Base-by-base conservation (phyloP, 2,329 filamentous ascomycete species). In the Monosporascus sp. region DNA sequence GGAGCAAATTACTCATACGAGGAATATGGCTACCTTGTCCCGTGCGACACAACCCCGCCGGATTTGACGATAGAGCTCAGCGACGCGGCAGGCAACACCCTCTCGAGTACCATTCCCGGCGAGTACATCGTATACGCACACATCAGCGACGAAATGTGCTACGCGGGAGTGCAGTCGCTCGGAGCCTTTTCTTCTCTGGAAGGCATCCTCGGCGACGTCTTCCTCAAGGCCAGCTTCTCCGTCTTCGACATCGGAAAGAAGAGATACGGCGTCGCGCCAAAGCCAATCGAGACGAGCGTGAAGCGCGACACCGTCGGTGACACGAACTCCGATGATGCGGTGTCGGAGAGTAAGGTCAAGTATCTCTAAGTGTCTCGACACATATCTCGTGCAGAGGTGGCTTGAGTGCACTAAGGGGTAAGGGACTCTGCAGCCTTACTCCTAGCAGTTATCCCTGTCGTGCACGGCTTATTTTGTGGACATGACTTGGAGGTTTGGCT, bases 161-260 rank as follows among this genome's bases (percentile, higher is more conserved):
- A 82, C 68, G 89, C 89, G 52, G 90, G 89, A 48, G 80, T 95
- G 57, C 90, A 94, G 75, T 76, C 72, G 37, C 69, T 75, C 44
- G 70, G 69, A 17, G 64, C 63, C 24, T 60, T 75, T 48, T 63
- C 66, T 2, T 77, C 85, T 57, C 68, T 84, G 47, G 74, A 77
- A 17, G 82, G 78, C 52, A 90, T 95, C 64, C 81, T 92, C 52
- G 90, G 90, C 9, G 88, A 92, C 55, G 77, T 88, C 52, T 89
- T 91, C 73, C 78, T 94, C 60, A 94, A 94, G 81, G 81, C 81
- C 52, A 76, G 88, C 57, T 91, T 88, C 65, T 83, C 87, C 31
- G 82, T 90, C 47, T 90, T 90, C 67, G 86, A 90, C 65, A 68
- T 75, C 6, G 70, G 66, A 20, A 71, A 72, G 5, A 70, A 72